These are phyloP conservation scores for Ramaria sp. DNA, from an alignment of 768 basidiomycete genomes.

Conservation along the genomic window DNA sequence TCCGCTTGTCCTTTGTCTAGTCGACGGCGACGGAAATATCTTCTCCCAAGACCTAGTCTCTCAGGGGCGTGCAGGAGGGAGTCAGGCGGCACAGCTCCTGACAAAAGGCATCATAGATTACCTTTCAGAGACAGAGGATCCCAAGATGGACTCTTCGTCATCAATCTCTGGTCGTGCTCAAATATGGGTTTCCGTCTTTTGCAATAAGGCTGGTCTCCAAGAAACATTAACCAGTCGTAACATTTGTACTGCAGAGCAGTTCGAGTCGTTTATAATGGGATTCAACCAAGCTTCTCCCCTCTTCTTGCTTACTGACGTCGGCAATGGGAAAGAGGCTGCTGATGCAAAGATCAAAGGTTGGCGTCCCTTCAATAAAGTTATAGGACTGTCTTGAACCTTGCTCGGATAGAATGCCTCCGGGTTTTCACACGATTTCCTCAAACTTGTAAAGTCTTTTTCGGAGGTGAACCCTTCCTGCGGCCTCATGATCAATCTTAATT, in stretches of 20 bases:
- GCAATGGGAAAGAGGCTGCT: slow-evolving; percentile 46
- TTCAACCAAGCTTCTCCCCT: slow-evolving; percentile 67
- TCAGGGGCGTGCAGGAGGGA: slow-evolving; percentile 58
- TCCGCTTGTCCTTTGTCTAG: slow-evolving; percentile 61
- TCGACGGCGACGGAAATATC: slow-evolving; percentile 63
- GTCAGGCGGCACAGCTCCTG: slow-evolving; percentile 49
- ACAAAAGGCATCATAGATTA: slow-evolving; percentile 62
- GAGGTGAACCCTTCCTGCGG: slow-evolving; percentile 29
- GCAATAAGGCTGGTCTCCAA: slow-evolving; percentile 47
- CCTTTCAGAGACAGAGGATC: slow-evolving; percentile 41
- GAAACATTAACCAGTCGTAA: slow-evolving; percentile 39
- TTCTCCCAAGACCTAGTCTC: slow-evolving; percentile 48
- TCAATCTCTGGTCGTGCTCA: slow-evolving; percentile 52
- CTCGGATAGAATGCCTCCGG: slow-evolving; percentile 27
- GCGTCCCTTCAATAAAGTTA: not conserved
- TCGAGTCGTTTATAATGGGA: slow-evolving; percentile 49
- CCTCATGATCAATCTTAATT: not conserved
- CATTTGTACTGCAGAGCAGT: slow-evolving; percentile 52
- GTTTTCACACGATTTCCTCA: slow-evolving; percentile 41
- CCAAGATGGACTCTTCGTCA: slow-evolving; percentile 20
- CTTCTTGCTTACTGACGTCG: slow-evolving; percentile 61
- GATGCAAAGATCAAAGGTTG: slow-evolving; percentile 65
- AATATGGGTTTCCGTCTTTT: slow-evolving; percentile 67
- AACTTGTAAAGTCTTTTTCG: slow-evolving; percentile 56
- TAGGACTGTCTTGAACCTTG: not conserved